Conservation (phyloP, 1,284 basidiomycete species). For the Sutorius eximius region DNA sequence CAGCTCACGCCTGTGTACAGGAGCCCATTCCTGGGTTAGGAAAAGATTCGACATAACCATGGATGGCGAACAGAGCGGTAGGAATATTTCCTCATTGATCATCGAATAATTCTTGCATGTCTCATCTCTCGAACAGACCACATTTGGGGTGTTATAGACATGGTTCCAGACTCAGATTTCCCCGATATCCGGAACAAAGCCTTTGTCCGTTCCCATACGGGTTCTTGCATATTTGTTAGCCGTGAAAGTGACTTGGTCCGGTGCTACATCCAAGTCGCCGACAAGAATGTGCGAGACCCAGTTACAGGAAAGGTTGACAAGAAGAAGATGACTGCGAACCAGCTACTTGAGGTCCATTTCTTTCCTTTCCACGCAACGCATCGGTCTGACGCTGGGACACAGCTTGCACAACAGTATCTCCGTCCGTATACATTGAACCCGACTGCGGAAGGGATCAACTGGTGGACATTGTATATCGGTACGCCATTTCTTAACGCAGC, state of each 20-base stretch:
- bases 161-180: constrained; percentile 54
- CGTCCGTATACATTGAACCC: constrained; percentile 47
- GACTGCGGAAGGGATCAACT: constrained; percentile 40
- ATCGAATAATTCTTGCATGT: neutral
- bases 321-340: constrained; percentile 42
- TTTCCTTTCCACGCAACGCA: neutral
- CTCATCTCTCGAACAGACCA: constrained; percentile 38
- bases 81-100: neutral
- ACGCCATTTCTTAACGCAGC: neutral
- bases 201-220: constrained; percentile 57
- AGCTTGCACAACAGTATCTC: constrained; percentile 33
- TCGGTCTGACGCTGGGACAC: neutral
- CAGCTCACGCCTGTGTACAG: constrained; percentile 24
- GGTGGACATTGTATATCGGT: constrained; percentile 49
- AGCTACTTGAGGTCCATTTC: constrained; percentile 38
- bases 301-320: constrained; percentile 42
- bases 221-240: constrained; percentile 49
- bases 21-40: constrained; percentile 63
- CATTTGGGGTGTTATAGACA: constrained; percentile 60
- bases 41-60: constrained; percentile 50
- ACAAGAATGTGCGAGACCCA: constrained; percentile 36
- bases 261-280: constrained; percentile 49
- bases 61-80: constrained; percentile 59
- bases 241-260: constrained; percentile 42
- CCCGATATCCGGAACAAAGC: constrained; percentile 60